Evolutionary conservation across 306 rosid genomes (phyloP).

Genomic region (Cucumis sativus): Cucumber_9930_V3 NC_026660.2:26464001-26464500

Average conservation of each 20-base stretch:
- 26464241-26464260: neutral
- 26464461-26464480: conserved; percentile 79
- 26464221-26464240: neutral
- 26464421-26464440: conserved; percentile 94
- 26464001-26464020: neutral
- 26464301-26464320: neutral
- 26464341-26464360: neutral
- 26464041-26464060: neutral
- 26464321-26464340: neutral
- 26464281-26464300: neutral
- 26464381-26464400: neutral
- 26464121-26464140: neutral
- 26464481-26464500: conserved; percentile 61
- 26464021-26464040: neutral
- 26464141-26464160: neutral
- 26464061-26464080: neutral
- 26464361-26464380: neutral
- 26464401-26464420: neutral
- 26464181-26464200: neutral
- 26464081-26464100: neutral
- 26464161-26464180: neutral
- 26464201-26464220: neutral
- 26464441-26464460: conserved; percentile 95
- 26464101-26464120: neutral
- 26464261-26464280: neutral